Conservation (phyloP, 1,284 basidiomycete species). For the Microbotryum intermedium region DNA sequence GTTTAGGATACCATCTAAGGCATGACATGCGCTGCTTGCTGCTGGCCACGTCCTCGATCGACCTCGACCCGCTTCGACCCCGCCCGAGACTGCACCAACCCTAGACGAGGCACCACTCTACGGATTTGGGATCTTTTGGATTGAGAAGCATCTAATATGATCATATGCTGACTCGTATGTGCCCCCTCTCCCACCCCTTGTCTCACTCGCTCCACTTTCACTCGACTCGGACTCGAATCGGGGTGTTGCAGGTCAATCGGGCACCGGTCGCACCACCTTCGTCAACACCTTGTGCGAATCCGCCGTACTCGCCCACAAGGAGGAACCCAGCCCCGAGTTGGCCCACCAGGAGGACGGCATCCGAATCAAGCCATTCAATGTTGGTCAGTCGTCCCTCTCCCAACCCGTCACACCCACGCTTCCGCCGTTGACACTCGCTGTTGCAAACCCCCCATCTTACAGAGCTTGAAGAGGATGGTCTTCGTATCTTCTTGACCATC, state of each 20-base stretch:
- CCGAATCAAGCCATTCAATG: constrained; percentile 88
- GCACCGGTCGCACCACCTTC: constrained; percentile 92
- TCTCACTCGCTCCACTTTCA: background rate
- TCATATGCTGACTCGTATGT: background rate
- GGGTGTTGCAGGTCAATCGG: constrained; percentile 66
- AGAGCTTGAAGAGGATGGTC: constrained; percentile 98
- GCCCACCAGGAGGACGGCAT: constrained; percentile 93
- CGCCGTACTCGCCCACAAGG: constrained; percentile 52
- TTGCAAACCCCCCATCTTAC: constrained; percentile 1
- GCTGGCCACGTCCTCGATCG: background rate
- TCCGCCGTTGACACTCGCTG: background rate
- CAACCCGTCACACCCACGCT: constrained; percentile 2
- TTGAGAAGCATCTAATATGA: no score
- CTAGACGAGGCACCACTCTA: no score
- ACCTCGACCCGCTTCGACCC: background rate
- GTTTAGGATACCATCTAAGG: background rate
- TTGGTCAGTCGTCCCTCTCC: constrained; percentile 54
- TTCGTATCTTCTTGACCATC: constrained; percentile 93
- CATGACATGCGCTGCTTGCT: background rate
- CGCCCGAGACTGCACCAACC: background rate
- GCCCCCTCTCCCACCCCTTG: background rate
- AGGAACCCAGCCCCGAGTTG: constrained; percentile 73
- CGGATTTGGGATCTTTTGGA: background rate
- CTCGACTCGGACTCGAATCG: background rate
- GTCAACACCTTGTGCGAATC: constrained; percentile 91